Percentiles rank a stretch among this genome's conserved stretches.
These are phyloP conservation scores for Pseudonitzschia multistriata DNA, from an alignment of 108 stramenopile genomes.

Conservation along the genomic window DNA sequence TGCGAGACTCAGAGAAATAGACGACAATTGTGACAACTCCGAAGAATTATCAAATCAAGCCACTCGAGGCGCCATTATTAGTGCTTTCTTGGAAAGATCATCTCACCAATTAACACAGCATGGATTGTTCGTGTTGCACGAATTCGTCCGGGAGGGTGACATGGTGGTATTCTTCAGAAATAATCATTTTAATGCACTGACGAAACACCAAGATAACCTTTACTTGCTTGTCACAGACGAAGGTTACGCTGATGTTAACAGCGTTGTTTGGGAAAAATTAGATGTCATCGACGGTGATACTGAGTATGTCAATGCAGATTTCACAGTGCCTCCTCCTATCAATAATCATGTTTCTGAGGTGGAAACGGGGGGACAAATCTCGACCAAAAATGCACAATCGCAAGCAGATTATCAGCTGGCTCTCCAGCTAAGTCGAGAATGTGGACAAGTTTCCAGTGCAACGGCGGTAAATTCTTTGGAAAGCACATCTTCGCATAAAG, in stretches of 20 bases:
- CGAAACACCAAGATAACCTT: conserved; percentile 74
- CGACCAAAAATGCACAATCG: conserved; percentile 52
- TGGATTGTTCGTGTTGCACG: conserved; percentile 78
- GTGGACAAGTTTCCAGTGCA: background rate
- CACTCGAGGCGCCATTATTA: conserved; percentile 49
- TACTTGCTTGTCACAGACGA: conserved; percentile 93
- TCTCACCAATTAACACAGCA: conserved; percentile 87
- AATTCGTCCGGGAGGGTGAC: conserved; percentile 61
- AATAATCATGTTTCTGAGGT: conserved; percentile 37
- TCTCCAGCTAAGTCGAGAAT: conserved; percentile 48
- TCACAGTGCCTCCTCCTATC: conserved; percentile 35
- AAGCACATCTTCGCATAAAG: background rate
- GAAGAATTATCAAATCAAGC: conserved; percentile 41
- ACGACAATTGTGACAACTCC: background rate
- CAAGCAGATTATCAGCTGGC: conserved; percentile 74
- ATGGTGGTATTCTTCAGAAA: conserved; percentile 94
- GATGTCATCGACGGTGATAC: conserved; percentile 90
- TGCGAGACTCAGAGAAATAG: conserved; percentile 17
- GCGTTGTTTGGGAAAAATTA: conserved; percentile 88
- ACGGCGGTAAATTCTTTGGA: background rate
- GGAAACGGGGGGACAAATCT: conserved; percentile 45
- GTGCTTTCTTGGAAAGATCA: conserved; percentile 67
- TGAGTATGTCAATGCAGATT: conserved; percentile 59
- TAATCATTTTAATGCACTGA: conserved; percentile 93
- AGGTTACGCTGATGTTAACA: conserved; percentile 81